These are phyloP conservation scores for Cyanophora paradoxa DNA, from an alignment of 78 protist genomes.

Conservation along the genomic window DNA sequence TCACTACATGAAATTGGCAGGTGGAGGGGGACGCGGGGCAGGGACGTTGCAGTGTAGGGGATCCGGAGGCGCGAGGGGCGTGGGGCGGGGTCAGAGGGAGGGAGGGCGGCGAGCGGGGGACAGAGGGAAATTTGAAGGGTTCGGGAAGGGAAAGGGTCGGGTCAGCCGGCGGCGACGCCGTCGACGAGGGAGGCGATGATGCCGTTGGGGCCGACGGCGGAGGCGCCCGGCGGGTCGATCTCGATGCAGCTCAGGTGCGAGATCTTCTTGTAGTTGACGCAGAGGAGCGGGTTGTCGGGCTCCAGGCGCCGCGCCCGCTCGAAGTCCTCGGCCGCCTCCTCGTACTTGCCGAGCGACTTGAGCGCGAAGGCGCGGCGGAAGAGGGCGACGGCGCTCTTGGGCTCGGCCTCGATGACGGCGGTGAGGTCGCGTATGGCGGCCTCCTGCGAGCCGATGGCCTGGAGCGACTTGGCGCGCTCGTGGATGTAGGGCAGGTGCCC, in stretches of 20 bases:
- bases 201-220: too few relatives aligned
- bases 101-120: too few relatives aligned
- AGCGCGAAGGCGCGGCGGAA: conserved; percentile 46
- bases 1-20: too few relatives aligned
- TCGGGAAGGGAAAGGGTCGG: too few relatives aligned
- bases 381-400: conserved; percentile 37
- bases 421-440: conserved; percentile 35
- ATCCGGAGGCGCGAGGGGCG: too few relatives aligned
- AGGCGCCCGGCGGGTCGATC: not conserved
- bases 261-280: conserved; percentile 34
- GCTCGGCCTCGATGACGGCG: conserved; percentile 30
- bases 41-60: too few relatives aligned
- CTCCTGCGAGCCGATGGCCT: conserved; percentile 11
- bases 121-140: too few relatives aligned
- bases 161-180: too few relatives aligned
- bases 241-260: not conserved
- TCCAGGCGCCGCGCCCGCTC: conserved; percentile 26
- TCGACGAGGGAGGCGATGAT: too few relatives aligned
- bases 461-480: conserved; percentile 47
- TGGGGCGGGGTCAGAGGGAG: too few relatives aligned
- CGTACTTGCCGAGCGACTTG: conserved; percentile 36
- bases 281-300: conserved; percentile 31
- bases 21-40: too few relatives aligned
- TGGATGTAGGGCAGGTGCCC: conserved; percentile 12
- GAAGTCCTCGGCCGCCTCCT: conserved; percentile 49